Evolutionary conservation across 2,329 filamentous ascomycete species (phyloP).

Genomic region (Diaporthe velutina): DNA sequence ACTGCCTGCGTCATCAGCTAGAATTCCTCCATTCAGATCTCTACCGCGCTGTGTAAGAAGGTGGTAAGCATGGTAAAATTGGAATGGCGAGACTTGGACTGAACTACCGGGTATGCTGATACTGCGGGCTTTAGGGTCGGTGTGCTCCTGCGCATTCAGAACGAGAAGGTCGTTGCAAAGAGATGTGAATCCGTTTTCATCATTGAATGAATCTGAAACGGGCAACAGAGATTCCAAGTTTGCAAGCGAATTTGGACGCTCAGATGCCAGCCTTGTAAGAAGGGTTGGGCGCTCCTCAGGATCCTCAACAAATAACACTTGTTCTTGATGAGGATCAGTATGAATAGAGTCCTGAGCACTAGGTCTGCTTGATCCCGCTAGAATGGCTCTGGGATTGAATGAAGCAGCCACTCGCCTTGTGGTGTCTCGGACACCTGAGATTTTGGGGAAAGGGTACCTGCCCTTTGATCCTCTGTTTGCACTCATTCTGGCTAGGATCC

Average conservation of each 20-base stretch:
- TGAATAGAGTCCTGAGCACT: background rate
- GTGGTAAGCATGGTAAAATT: constrained; percentile 23
- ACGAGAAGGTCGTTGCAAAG: background rate
- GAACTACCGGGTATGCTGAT: constrained; percentile 14
- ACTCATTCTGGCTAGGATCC: background rate
- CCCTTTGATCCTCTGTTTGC: background rate
- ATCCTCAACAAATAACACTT: background rate
- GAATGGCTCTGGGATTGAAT: background rate
- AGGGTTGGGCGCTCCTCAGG: background rate
- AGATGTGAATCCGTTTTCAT: background rate
- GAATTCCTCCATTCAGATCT: background rate
- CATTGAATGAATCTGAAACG: background rate
- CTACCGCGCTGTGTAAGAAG: background rate
- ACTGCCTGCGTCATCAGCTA: constrained; percentile 22
- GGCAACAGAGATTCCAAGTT: background rate
- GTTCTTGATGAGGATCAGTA: background rate
- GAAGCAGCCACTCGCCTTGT: constrained; percentile 3
- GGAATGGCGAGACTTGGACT: background rate
- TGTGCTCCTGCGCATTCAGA: background rate
- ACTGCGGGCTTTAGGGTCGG: background rate
- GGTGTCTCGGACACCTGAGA: background rate
- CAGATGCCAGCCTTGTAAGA: background rate
- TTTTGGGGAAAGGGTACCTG: background rate
- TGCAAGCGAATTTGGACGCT: background rate
- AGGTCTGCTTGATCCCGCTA: background rate